Base-by-base conservation (phyloP, 371 early-diverging fungal genomes). In the Phascolomyces articulosus region DNA sequence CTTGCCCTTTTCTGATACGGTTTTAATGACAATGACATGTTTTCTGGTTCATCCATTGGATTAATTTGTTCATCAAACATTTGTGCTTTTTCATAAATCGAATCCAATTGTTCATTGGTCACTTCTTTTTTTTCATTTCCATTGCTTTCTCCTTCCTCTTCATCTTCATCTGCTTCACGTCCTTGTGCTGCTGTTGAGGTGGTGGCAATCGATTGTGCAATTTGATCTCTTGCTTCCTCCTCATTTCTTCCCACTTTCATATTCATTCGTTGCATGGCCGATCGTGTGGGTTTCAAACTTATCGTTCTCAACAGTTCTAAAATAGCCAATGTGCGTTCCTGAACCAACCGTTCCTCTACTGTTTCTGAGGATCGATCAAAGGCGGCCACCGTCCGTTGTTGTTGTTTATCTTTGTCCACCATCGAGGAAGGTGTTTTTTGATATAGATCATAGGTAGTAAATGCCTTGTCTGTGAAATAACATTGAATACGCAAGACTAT, bases 71-170 rank as follows among this genome's bases (percentile, higher is more conserved):
- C 71, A 58, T 85, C 89, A 64, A 85, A 75, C 41, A 71, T 61
- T 34, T 85, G 84, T 1, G 90, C 87, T 63, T 87, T 86, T 48
- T 81, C 83, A 62, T 90, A 91, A 18, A 91, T 77, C 0, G 75
- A 71, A 63, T 85, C 83, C 47, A 91, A 64, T 29, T 88, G 85
- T 54, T 80, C 80, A 61, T 80, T 85, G 1, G 85, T 74, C 0
- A 88, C 77, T 48, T 84, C 83, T 15, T 80, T 82, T n/a, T 78
- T 70, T 23, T 83, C 75, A 16, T 68, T 69, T 18, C 73, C 70
- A 4, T 65, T 74, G 48, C 41, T 24, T 15, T 64, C 64, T 2
- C 27, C 49, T 2, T 58, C 58, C 3, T 67, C 60, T 1, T 65
- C 0, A 61, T 60, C 11, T 53, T n/a, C n/a, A n/a, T n/a, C n/a